Base-by-base conservation (phyloP, 768 basidiomycete genomes). In the Pisolithus orientalis region DNA sequence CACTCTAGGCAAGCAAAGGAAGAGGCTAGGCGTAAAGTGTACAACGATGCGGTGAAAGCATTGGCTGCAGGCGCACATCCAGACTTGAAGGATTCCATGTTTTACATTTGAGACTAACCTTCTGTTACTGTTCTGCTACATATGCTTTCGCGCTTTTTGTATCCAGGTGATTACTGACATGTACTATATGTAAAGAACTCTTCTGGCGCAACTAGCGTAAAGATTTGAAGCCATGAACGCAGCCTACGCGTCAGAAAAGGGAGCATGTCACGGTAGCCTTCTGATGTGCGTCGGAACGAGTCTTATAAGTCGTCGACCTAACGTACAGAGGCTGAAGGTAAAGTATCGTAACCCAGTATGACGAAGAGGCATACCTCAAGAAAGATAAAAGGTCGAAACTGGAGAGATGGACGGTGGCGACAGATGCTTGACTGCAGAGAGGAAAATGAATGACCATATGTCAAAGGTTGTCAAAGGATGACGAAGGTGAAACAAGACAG, bases 51-150 rank as follows among this genome's bases (percentile, higher is more conserved):
- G 5, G 5, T 25, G 11, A 53, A 54, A 45, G 63, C 71, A 29
- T 84, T 82, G 83, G 80, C 80, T 0, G 56, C 69, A 56, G 82
- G 82, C 9, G 71, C 83, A 11, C 83, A 88, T 61, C 42, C 62
- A 9, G 76, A 82, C 58, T 63, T 87, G 65, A 72, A 72, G 57
- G 75, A 79, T 5, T 76, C 69, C n/a, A 89, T 89, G 86, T 88
- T 89, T 60, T 89, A 87, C 59, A 83, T 88, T 51, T 89, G 59
- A 72, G 16, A 37, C 28, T 28, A 8, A 10, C 32, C 17, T 17
- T 27, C 6, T 32, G 16, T 14, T 42, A 17, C 40, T 21, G 17
- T 42, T 42, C 17, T 42, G 25, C n/a, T 42, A 9, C 40, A 42
- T 42, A 7, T 21, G n/a, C 11, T 25, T 7, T 21, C n/a, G 21